A percentile compares a stretch with the other conserved stretches of the same genome.
These are phyloP conservation scores for Rhizomucor miehei DNA, from an alignment of 371 early-diverging fungal genomes.

Conservation along the genomic window DNA sequence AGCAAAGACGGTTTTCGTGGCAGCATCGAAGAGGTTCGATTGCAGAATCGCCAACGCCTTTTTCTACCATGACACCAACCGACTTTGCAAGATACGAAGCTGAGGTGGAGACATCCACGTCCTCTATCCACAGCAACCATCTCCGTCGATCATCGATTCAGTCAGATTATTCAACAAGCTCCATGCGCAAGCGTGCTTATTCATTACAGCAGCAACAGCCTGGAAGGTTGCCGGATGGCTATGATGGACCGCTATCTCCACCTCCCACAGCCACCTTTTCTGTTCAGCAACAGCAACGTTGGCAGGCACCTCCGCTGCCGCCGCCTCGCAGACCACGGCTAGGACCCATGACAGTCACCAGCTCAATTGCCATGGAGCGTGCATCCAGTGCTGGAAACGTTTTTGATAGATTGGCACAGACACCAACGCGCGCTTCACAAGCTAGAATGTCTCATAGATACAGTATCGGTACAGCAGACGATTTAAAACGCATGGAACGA, in stretches of 20 bases:
- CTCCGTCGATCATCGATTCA: slow-evolving; percentile 41
- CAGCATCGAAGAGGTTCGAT: slow-evolving; percentile 10
- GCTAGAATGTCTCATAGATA: slow-evolving; percentile 44
- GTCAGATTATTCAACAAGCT: slow-evolving; percentile 28
- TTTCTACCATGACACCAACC: slow-evolving; percentile 16
- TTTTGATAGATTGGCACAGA: slow-evolving; percentile 47
- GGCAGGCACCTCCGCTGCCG: slow-evolving; percentile 7
- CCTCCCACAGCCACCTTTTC: slow-evolving; percentile 7
- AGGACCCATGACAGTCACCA: slow-evolving; percentile 14
- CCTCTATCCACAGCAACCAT: slow-evolving; percentile 41
- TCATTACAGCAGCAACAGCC: slow-evolving; percentile 22
- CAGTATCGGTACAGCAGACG: slow-evolving; percentile 46
- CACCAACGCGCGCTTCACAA: slow-evolving; percentile 44
- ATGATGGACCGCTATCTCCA: slow-evolving; percentile 3
- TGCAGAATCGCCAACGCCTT: slow-evolving; percentile 22
- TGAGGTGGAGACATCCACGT: slow-evolving; percentile 42
- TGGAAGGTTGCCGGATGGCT: slow-evolving; percentile 10
- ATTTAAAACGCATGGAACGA: slow-evolving; percentile 29
- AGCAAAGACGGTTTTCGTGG: slow-evolving; percentile 30
- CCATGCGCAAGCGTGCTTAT: slow-evolving; percentile 22
- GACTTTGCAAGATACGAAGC: slow-evolving; percentile 34
- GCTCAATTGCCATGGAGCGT: slow-evolving; percentile 27
- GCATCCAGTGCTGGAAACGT: slow-evolving; percentile 29
- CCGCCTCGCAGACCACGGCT: slow-evolving; percentile 9
- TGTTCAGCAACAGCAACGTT: slow-evolving; percentile 11